Evolutionary conservation across 176 grass and related monocot species (phyloP).

Genomic region (Zoysia japonica): DNA sequence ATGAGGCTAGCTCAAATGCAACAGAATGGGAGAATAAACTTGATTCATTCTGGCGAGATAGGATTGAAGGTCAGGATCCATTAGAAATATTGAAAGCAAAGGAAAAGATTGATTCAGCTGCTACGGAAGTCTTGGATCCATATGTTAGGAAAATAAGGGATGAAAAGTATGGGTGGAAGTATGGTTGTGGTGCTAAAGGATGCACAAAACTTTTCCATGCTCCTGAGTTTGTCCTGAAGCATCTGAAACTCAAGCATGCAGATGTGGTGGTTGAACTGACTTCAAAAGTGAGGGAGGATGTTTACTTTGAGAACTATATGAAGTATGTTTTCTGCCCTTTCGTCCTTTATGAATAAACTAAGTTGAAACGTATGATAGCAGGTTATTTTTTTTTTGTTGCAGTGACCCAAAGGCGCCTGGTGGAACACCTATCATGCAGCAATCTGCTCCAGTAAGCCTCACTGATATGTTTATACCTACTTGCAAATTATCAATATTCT

Average conservation of each 20-base stretch:
- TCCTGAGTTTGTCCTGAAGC: conserved; percentile 94
- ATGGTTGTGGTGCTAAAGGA: conserved; percentile 96
- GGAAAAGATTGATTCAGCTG: conserved; percentile 90
- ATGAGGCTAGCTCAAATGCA: conserved; percentile 58
- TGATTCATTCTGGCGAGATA: conserved; percentile 85
- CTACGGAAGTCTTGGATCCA: conserved; percentile 79
- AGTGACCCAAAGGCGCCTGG: conserved; percentile 93
- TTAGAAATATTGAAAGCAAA: conserved; percentile 80
- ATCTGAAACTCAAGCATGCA: conserved; percentile 92
- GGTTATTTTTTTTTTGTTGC: conserved; percentile 51
- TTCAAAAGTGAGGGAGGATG: conserved; percentile 88
- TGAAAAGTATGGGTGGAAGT: conserved; percentile 99
- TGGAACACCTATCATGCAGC: conserved; percentile 93
- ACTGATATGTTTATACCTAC: conserved; percentile 9
- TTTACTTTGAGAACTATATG: conserved; percentile 99
- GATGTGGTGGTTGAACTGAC: conserved; percentile 85
- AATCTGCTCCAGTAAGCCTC: conserved; percentile 72
- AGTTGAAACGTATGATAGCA: conserved; percentile 29
- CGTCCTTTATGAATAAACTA: conserved; percentile 22
- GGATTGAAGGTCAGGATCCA: conserved; percentile 82
- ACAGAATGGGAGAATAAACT: conserved; percentile 92
- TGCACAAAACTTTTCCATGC: conserved; percentile 99
- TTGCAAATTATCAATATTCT: conserved; percentile 25
- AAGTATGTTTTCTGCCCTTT: conserved; percentile 62
- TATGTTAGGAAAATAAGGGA: conserved; percentile 96